Evolutionary conservation across 805 yeast genomes (phyloP).

Genomic region (Yamadazyma insecticola): DNA sequence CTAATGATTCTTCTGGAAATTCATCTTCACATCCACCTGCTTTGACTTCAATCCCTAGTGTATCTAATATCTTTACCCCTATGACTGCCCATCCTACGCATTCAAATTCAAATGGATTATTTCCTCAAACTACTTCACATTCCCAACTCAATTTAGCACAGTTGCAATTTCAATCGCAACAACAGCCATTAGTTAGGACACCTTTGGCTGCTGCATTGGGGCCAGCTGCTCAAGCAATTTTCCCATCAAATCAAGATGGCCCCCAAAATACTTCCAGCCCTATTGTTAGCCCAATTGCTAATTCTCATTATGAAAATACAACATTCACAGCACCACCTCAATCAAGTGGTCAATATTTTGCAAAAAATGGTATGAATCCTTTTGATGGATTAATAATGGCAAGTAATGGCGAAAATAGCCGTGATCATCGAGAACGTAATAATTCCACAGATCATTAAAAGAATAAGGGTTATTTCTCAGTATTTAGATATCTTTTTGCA

Average conservation of each 20-base stretch:
- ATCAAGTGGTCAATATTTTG: constrained; percentile 28
- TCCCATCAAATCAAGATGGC: constrained; percentile 12
- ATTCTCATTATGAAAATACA: constrained; percentile 1
- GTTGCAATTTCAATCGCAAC: constrained; percentile 3
- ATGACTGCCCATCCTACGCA: constrained; percentile 19
- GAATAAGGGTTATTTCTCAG: too few relatives aligned
- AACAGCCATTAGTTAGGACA: constrained; percentile 19
- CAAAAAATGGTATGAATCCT: constrained; percentile 33
- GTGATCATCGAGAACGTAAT: too few relatives aligned
- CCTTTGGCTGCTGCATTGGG: constrained; percentile 23
- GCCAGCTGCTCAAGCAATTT: constrained; percentile 22
- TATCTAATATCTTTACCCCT: constrained; percentile 29
- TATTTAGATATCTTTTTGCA: too few relatives aligned
- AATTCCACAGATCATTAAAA: too few relatives aligned
- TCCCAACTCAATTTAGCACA: constrained; percentile 9
- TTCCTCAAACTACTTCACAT: constrained; percentile 8
- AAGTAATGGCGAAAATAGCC: too few relatives aligned
- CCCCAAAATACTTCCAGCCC: constrained; percentile 8
- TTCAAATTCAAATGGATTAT: constrained; percentile 7
- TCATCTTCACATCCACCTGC: constrained; percentile 18
- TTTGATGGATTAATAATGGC: constrained; percentile 36
- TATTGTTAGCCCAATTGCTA: constrained; percentile 14
- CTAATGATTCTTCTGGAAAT: constrained; percentile 15
- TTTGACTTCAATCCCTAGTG: constrained; percentile 26
- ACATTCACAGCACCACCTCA: constrained; percentile 25